phyloP scores from a whole-genome alignment of 495 filamentous ascomycete species.

The Penicillium taxi region DNA sequence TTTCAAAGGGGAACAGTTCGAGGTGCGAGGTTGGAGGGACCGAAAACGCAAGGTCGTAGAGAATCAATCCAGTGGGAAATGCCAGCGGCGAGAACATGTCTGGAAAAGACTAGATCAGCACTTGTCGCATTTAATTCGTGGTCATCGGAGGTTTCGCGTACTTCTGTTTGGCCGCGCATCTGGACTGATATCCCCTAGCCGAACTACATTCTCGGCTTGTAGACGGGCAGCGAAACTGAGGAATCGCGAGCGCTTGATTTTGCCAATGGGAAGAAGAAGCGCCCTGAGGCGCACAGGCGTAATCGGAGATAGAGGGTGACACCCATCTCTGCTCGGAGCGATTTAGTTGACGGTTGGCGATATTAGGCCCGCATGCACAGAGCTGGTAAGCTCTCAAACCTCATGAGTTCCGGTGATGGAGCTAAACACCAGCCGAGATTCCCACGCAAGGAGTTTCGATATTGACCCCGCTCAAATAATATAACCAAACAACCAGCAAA shows the following conservation, averaged over 20 bases:
- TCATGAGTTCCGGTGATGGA: too few relatives aligned
- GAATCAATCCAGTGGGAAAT: constrained; percentile 79
- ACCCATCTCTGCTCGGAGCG: too few relatives aligned
- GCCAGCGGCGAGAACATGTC: constrained; percentile 94
- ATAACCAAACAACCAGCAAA: too few relatives aligned
- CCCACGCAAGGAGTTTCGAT: too few relatives aligned
- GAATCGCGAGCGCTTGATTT: constrained; percentile 76
- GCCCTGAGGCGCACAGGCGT: constrained; percentile 82
- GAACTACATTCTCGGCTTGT: constrained; percentile 71
- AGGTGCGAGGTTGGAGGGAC: constrained; percentile 69
- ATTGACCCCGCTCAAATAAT: too few relatives aligned
- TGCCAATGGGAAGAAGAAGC: constrained; percentile 76
- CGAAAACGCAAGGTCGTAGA: constrained; percentile 82
- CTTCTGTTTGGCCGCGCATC: constrained; percentile 82
- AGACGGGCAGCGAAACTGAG: constrained; percentile 68
- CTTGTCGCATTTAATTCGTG: background rate
- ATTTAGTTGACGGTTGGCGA: constrained; percentile 26
- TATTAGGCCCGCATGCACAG: constrained; percentile 32
- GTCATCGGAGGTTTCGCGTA: constrained; percentile 42
- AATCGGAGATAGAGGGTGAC: constrained; percentile 76
- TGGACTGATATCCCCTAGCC: constrained; percentile 83
- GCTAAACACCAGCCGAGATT: too few relatives aligned
- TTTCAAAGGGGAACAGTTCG: constrained; percentile 76
- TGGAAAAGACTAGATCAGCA: constrained; percentile 37
- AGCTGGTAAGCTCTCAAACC: too few relatives aligned